Percentiles rank a stretch among this genome's conserved stretches.
Conservation (phyloP, 2,329 filamentous ascomycete genomes). For the Botryosphaeria dothidea region DNA sequence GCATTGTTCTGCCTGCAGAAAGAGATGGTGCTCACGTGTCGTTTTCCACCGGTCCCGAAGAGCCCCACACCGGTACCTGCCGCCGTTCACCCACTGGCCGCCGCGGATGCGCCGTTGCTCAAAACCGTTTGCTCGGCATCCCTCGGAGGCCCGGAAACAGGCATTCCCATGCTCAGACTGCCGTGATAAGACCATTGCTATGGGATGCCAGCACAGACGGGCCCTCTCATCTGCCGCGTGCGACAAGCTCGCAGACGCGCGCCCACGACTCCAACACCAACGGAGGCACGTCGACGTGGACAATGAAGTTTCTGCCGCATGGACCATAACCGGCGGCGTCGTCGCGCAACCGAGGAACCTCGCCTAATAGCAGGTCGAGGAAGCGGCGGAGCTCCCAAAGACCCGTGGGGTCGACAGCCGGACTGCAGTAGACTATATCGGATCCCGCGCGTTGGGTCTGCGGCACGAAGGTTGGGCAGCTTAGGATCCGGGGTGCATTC, state of each 20-base stretch:
- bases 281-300: conserved; percentile 44
- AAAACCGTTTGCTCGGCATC: conserved; percentile 6
- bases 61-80: conserved; percentile 16
- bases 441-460: conserved; percentile 16
- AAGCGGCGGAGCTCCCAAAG: conserved; percentile 45
- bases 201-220: not conserved
- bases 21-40: conserved; percentile 1
- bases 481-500: conserved; percentile 26
- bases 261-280: conserved; percentile 39
- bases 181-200: not conserved
- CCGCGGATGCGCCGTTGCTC: conserved; percentile 5
- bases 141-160: conserved; percentile 3
- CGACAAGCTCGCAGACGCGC: not conserved
- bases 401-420: not conserved
- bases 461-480: conserved; percentile 37
- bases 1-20: not conserved
- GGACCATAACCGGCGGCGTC: conserved; percentile 48
- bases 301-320: conserved; percentile 45
- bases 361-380: conserved; percentile 44
- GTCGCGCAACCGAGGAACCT: conserved; percentile 47
- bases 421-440: not conserved
- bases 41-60: not conserved
- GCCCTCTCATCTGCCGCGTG: conserved; percentile 1
- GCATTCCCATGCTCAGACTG: not conserved
- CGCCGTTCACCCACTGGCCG: not conserved